A percentile compares a stretch with the other conserved stretches of the same genome.
Evolutionary conservation across 148 eudicot species (phyloP).

Genomic region (Oxyria digyna): DNA sequence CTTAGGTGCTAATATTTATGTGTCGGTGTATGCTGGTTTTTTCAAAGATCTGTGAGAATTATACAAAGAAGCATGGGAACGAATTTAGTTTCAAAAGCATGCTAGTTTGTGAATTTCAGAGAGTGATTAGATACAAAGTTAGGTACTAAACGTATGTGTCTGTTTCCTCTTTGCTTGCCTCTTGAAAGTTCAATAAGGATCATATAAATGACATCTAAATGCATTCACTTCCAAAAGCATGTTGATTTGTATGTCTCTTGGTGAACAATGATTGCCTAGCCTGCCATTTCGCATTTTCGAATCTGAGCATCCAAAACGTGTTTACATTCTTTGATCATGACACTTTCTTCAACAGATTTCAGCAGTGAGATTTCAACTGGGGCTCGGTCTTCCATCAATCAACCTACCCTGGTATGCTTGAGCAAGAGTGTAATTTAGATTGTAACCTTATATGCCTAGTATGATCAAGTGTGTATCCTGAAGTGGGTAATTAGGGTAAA

Average conservation of each 20-base stretch:
- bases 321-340: not conserved
- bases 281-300: not conserved
- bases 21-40: not conserved
- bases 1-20: not conserved
- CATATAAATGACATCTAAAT: too few relatives aligned
- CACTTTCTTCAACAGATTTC: not conserved
- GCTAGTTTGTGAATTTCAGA: not conserved
- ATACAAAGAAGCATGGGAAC: not conserved
- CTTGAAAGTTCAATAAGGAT: too few relatives aligned
- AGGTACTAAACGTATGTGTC: too few relatives aligned
- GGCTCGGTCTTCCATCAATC: not conserved
- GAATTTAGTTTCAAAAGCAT: not conserved
- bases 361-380: not conserved
- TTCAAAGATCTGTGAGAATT: not conserved
- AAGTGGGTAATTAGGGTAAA: not conserved
- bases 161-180: too few relatives aligned
- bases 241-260: not conserved
- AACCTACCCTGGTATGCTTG: not conserved
- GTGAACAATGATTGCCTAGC: not conserved
- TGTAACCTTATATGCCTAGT: constrained; percentile 4
- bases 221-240: too few relatives aligned
- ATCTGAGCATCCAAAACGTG: not conserved
- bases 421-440: constrained; percentile 5
- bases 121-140: too few relatives aligned
- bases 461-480: constrained; percentile 6